These are phyloP conservation scores for Elymus sibiricus DNA, from an alignment of 176 grass and related monocot genomes.

Conservation along the genomic window DNA sequence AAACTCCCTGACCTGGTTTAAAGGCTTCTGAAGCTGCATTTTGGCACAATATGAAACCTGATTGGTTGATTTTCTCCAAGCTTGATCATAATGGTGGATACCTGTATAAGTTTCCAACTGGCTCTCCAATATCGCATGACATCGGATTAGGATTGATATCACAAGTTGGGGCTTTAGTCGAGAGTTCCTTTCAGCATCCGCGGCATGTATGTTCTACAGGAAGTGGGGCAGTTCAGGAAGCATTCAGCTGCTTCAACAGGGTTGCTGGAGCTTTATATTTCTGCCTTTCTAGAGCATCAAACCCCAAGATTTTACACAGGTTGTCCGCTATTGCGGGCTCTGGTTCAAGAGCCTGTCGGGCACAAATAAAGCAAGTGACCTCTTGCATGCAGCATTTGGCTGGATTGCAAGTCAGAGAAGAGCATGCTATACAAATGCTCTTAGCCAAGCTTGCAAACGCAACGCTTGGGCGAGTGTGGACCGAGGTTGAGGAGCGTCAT, in stretches of 20 bases:
- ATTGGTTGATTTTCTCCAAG: slow-evolving; percentile 55
- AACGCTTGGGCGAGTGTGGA: slow-evolving; percentile 52
- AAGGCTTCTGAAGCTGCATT: neutral
- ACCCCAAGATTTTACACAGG: slow-evolving; percentile 53
- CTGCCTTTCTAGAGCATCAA: slow-evolving; percentile 63
- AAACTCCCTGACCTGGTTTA: neutral
- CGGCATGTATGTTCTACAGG: slow-evolving; percentile 51
- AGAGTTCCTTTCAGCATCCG: slow-evolving; percentile 55
- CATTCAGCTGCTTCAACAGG: slow-evolving; percentile 61
- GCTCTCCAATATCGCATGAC: slow-evolving; percentile 56
- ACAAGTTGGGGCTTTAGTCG: slow-evolving; percentile 47
- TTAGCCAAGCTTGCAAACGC: slow-evolving; percentile 60
- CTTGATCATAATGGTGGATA: slow-evolving; percentile 48
- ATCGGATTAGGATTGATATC: slow-evolving; percentile 57
- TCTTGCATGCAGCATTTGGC: slow-evolving; percentile 48
- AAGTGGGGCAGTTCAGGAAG: slow-evolving; percentile 62
- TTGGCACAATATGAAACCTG: slow-evolving; percentile 54
- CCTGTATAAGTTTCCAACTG: slow-evolving; percentile 44
- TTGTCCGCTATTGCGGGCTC: slow-evolving; percentile 35
- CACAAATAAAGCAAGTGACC: slow-evolving; percentile 56
- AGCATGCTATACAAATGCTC: slow-evolving; percentile 49
- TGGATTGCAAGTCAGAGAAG: slow-evolving; percentile 44
- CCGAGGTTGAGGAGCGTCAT: slow-evolving; percentile 45
- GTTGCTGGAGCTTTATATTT: slow-evolving; percentile 75
- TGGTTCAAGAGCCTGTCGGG: slow-evolving; percentile 42